These are phyloP conservation scores for Pelomyxa schiedti DNA, from an alignment of 78 protist species.

Conservation along the genomic window DNA sequence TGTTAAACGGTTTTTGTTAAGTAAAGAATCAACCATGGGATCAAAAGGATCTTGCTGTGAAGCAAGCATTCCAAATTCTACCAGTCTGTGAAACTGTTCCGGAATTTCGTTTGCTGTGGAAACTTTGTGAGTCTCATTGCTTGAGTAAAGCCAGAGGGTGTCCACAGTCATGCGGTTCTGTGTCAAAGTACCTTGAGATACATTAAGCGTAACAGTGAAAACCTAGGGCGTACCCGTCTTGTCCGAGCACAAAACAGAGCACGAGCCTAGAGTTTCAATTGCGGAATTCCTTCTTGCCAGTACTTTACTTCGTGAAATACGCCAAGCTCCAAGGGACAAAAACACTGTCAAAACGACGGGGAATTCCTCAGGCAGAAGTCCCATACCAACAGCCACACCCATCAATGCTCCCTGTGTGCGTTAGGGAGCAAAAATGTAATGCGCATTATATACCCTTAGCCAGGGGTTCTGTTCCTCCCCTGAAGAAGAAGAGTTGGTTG, in stretches of 20 bases:
- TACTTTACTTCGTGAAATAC: not conserved
- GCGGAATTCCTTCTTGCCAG: slow-evolving; percentile 13
- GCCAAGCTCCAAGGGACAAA: slow-evolving; percentile 7
- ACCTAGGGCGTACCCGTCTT: slow-evolving; percentile 47
- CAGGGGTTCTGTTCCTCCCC: too few species aligned
- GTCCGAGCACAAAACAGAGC: slow-evolving; percentile 46
- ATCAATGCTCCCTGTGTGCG: too few species aligned
- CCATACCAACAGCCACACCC: slow-evolving; percentile 73
- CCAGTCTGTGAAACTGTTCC: slow-evolving; percentile 14
- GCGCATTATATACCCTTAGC: too few species aligned
- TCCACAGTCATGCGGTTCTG: slow-evolving; percentile 18
- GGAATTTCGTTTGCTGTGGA: slow-evolving; percentile 50
- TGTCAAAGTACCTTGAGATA: too few species aligned
- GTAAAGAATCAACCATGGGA: not conserved
- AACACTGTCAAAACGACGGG: slow-evolving; percentile 11
- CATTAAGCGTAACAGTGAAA: too few species aligned
- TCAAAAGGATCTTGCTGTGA: not conserved
- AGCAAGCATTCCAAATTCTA: not conserved
- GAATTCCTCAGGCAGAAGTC: slow-evolving; percentile 13
- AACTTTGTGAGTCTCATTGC: slow-evolving; percentile 4
- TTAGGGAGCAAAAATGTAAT: too few species aligned
- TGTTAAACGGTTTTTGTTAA: not conserved
- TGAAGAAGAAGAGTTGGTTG: too few species aligned
- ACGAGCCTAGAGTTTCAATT: slow-evolving; percentile 68
- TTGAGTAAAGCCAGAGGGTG: not conserved